Conservation (phyloP, 805 yeast species). For the Limtongia smithiae region DNA sequence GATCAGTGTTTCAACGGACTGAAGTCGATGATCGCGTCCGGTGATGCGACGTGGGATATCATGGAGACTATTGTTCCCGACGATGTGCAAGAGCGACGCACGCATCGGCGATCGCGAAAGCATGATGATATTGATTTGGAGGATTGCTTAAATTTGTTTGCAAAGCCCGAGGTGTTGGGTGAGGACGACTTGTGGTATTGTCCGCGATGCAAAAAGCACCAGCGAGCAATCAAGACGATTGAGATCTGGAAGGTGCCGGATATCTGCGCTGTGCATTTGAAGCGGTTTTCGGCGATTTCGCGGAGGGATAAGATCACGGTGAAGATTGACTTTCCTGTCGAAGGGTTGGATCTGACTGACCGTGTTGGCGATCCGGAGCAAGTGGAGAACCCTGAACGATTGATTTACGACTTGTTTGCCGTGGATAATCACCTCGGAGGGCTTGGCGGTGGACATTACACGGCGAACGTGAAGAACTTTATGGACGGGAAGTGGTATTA, state of each 20-base stretch:
- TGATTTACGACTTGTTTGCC: slow-evolving; percentile 79
- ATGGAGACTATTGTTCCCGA: slow-evolving; percentile 51
- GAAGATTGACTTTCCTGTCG: slow-evolving; percentile 81
- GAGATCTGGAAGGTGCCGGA: slow-evolving; percentile 95
- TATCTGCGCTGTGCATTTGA: slow-evolving; percentile 80
- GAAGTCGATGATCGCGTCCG: slow-evolving; percentile 45
- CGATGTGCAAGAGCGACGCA: slow-evolving; percentile 48
- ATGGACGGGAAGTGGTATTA: slow-evolving; percentile 81
- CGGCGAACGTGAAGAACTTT: slow-evolving; percentile 80
- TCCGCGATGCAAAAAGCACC: slow-evolving; percentile 80
- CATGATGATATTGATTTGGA: slow-evolving; percentile 51
- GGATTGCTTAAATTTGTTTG: slow-evolving; percentile 71
- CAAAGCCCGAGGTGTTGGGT: slow-evolving; percentile 79
- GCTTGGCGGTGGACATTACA: slow-evolving; percentile 95
- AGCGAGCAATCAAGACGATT: slow-evolving; percentile 85
- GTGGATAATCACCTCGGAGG: slow-evolving; percentile 97
- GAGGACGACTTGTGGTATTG: slow-evolving; percentile 93
- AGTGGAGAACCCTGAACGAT: slow-evolving; percentile 27
- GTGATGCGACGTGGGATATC: slow-evolving; percentile 54
- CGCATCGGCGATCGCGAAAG: slow-evolving; percentile 15
- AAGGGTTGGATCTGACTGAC: slow-evolving; percentile 68
- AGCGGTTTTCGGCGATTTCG: slow-evolving; percentile 67
- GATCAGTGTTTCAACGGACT: slow-evolving; percentile 50
- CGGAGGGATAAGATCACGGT: slow-evolving; percentile 87
- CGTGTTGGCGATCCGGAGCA: slow-evolving; percentile 45